Evolutionary conservation across 306 rosid species (phyloP).

Genomic region (Cicer judaicum): DNA sequence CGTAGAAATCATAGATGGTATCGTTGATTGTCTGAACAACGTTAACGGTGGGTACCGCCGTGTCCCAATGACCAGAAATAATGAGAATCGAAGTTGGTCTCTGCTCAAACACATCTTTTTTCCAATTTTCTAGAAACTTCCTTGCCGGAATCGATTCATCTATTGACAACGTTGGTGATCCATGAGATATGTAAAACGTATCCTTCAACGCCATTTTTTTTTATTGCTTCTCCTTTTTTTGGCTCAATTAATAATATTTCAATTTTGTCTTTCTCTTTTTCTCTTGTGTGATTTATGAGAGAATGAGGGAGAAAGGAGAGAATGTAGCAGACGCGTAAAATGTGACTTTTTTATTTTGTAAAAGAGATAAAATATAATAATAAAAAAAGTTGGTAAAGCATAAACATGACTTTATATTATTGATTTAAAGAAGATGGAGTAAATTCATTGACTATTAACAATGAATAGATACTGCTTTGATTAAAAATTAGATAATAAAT

Average conservation of each 20-base stretch:
- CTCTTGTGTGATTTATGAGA: neutral
- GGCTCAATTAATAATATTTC: neutral
- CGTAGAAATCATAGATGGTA: constrained; percentile 82
- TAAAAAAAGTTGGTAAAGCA: too few relatives aligned
- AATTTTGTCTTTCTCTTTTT: neutral
- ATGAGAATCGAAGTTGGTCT: constrained; percentile 65
- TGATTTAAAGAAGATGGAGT: too few relatives aligned
- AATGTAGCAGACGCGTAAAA: neutral
- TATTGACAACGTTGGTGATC: constrained; percentile 67
- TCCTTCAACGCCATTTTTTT: constrained; percentile 45
- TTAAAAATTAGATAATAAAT: too few relatives aligned
- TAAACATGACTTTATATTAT: too few relatives aligned
- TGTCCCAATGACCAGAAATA: constrained; percentile 81
- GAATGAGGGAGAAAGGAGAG: neutral
- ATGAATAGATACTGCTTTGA: too few relatives aligned
- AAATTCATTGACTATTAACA: too few relatives aligned
- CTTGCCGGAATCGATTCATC: constrained; percentile 62
- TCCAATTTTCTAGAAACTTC: constrained; percentile 64
- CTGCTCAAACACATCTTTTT: constrained; percentile 41
- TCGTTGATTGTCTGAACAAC: constrained; percentile 49
- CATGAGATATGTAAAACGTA: constrained; percentile 74
- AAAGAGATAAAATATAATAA: too few relatives aligned
- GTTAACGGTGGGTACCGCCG: constrained; percentile 62
- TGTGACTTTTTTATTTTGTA: too few relatives aligned
- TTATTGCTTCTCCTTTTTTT: neutral